Conservation (phyloP, 1,139 yeast species). For the Yamadazyma atlantica region DNA sequence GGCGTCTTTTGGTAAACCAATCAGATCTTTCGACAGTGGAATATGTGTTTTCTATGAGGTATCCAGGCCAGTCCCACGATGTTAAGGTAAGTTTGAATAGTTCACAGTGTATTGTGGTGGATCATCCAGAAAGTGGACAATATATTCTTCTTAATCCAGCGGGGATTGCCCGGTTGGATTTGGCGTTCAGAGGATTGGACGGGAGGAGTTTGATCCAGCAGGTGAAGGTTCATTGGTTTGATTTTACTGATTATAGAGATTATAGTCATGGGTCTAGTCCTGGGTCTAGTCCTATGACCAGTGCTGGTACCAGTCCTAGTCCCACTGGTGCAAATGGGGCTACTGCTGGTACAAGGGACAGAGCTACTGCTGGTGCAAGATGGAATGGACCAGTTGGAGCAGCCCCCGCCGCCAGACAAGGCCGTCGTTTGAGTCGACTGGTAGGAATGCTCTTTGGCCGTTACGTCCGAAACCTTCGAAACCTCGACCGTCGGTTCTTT, state of each 20-base stretch:
- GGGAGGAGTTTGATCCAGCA: conserved; percentile 22
- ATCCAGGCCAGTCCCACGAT: conserved; percentile 13
- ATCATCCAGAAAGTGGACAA: conserved; percentile 32
- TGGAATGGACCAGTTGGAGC: no score
- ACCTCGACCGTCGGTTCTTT: conserved; percentile 2
- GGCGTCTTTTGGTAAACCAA: conserved; percentile 23
- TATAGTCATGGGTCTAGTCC: no score
- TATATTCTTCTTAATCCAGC: conserved; percentile 38
- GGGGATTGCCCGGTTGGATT: conserved; percentile 31
- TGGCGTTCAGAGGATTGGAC: conserved; percentile 13
- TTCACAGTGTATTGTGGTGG: conserved; percentile 46
- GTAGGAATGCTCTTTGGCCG: not conserved
- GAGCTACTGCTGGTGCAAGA: no score
- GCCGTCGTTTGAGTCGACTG: not conserved
- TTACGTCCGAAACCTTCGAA: not conserved
- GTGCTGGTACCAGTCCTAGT: no score
- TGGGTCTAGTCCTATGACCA: no score
- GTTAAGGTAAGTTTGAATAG: conserved; percentile 28
- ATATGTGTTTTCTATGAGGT: conserved; percentile 22
- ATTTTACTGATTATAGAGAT: no score
- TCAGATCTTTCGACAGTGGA: conserved; percentile 21
- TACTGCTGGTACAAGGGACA: no score
- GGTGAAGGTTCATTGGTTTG: conserved; percentile 19
- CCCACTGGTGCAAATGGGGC: no score
- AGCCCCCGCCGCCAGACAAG: not conserved